Evolutionary conservation across 176 grass and related monocot species (phyloP).

Genomic region (Paspalum vaginatum): DNA sequence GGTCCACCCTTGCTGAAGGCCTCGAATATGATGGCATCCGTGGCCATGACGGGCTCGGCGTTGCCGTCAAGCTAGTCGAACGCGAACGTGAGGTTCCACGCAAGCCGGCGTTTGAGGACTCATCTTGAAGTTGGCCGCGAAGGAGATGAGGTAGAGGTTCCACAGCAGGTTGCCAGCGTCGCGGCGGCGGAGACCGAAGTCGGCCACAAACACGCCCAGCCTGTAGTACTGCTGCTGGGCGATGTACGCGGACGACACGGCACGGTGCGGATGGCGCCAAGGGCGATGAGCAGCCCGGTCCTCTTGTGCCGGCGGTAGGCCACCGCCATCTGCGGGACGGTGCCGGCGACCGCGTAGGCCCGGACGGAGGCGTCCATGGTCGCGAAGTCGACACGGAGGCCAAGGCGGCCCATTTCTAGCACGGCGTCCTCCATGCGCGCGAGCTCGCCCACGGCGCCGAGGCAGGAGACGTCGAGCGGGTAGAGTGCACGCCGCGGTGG

Average conservation of each 20-base stretch:
- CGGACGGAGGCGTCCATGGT: slow-evolving; percentile 72
- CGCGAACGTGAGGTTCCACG: slow-evolving; percentile 64
- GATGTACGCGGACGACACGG: slow-evolving; percentile 72
- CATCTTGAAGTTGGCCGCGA: slow-evolving; percentile 94
- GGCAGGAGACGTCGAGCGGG: slow-evolving; percentile 67
- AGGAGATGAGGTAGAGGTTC: slow-evolving; percentile 88
- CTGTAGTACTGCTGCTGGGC: slow-evolving; percentile 63
- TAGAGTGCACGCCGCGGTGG: slow-evolving; percentile 40
- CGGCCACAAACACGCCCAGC: slow-evolving; percentile 66
- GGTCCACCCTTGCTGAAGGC: slow-evolving; percentile 80
- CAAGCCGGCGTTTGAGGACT: slow-evolving; percentile 80
- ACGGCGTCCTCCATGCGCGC: slow-evolving; percentile 66
- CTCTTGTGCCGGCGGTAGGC: slow-evolving; percentile 66
- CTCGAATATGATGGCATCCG: slow-evolving; percentile 71
- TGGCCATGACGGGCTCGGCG: slow-evolving; percentile 48
- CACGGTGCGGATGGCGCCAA: slow-evolving; percentile 49
- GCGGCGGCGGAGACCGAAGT: slow-evolving; percentile 59
- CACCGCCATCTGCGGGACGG: slow-evolving; percentile 73
- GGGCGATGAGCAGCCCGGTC: slow-evolving; percentile 58
- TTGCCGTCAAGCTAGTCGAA: slow-evolving; percentile 51
- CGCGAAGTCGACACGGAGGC: slow-evolving; percentile 59
- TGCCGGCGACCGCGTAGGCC: slow-evolving; percentile 66
- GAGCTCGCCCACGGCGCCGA: slow-evolving; percentile 67
- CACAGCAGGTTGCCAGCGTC: slow-evolving; percentile 74
- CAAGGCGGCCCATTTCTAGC: slow-evolving; percentile 55